These are phyloP conservation scores for Stemphylium beticola DNA, from an alignment of 2,329 filamentous ascomycete genomes.

Conservation along the genomic window DNA sequence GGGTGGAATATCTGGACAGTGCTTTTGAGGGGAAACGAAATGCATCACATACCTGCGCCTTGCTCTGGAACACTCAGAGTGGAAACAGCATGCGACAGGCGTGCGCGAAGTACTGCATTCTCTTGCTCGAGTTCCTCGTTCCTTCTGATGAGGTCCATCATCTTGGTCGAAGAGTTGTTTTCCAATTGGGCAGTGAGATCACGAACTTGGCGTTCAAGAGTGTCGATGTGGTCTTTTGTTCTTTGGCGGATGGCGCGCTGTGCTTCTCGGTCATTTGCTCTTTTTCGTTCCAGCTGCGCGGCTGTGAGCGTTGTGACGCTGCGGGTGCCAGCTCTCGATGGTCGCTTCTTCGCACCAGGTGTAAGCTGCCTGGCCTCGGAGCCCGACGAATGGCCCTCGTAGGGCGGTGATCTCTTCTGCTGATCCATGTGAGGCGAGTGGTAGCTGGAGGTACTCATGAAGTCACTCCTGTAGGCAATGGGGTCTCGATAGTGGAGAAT, in stretches of 20 bases:
- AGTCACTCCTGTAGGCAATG: slow-evolving; percentile 48
- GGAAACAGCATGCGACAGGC: slow-evolving; percentile 55
- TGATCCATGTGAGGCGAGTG: slow-evolving; percentile 44
- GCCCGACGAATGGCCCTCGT: slow-evolving; percentile 49
- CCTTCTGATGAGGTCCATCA: slow-evolving; percentile 59
- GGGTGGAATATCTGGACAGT: slow-evolving; percentile 35
- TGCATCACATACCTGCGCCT: slow-evolving; percentile 44
- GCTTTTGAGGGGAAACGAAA: slow-evolving; percentile 23
- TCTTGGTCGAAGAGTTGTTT: slow-evolving; percentile 52
- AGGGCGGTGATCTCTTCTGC: slow-evolving; percentile 45
- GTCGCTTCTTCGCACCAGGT: slow-evolving; percentile 53
- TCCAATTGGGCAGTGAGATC: slow-evolving; percentile 59
- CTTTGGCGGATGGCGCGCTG: slow-evolving; percentile 65
- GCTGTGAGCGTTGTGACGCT: slow-evolving; percentile 64
- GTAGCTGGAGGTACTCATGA: slow-evolving; percentile 47
- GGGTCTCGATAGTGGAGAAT: slow-evolving; percentile 49
- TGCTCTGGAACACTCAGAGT: slow-evolving; percentile 46
- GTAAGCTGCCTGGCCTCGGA: slow-evolving; percentile 47
- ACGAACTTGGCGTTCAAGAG: slow-evolving; percentile 60
- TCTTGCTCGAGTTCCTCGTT: slow-evolving; percentile 63
- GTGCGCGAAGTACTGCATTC: slow-evolving; percentile 58
- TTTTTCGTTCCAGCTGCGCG: slow-evolving; percentile 64
- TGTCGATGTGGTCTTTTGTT: slow-evolving; percentile 65
- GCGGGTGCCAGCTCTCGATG: slow-evolving; percentile 62
- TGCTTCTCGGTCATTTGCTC: slow-evolving; percentile 66